phyloP scores from a whole-genome alignment of 495 filamentous ascomycete genomes.

The Parachaetomium inaequale region DNA sequence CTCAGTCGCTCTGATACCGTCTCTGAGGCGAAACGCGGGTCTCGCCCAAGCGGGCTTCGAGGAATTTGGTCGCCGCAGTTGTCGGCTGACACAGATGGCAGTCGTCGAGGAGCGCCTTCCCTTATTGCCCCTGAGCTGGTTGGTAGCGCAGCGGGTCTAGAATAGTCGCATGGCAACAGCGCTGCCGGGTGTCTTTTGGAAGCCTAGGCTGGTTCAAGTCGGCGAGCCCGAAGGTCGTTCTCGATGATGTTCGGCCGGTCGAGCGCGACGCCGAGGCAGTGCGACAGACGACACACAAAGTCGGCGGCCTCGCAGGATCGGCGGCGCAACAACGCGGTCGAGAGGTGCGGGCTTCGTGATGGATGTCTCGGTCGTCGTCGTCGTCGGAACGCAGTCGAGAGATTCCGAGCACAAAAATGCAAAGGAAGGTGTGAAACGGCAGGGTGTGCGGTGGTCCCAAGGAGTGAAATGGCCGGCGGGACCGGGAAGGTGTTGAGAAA shows the following conservation, averaged over 20 bases:
- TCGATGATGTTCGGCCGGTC: background rate
- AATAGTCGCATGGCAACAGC: background rate
- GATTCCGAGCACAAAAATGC: background rate
- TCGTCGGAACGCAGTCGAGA: background rate
- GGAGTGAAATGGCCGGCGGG: background rate
- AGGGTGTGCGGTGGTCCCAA: background rate
- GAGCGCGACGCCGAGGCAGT: background rate
- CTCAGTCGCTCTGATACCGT: background rate
- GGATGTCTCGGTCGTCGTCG: background rate
- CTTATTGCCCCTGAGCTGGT: background rate
- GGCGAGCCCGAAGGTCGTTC: background rate
- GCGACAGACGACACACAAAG: background rate
- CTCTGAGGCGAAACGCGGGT: too few relatives aligned
- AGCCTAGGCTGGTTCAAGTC: background rate
- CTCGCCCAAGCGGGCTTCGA: background rate
- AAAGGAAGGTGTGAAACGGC: background rate
- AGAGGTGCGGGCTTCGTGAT: background rate
- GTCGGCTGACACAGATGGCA: background rate
- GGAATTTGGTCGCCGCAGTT: too few relatives aligned
- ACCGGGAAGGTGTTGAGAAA: slow-evolving; percentile 4
- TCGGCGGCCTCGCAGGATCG: slow-evolving; percentile 6
- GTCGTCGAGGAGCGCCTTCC: background rate
- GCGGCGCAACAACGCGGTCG: background rate
- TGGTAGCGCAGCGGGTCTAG: background rate
- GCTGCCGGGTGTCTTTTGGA: background rate